Conservation (phyloP, 495 filamentous ascomycete genomes). For the Coniosporium apollinis region DNA sequence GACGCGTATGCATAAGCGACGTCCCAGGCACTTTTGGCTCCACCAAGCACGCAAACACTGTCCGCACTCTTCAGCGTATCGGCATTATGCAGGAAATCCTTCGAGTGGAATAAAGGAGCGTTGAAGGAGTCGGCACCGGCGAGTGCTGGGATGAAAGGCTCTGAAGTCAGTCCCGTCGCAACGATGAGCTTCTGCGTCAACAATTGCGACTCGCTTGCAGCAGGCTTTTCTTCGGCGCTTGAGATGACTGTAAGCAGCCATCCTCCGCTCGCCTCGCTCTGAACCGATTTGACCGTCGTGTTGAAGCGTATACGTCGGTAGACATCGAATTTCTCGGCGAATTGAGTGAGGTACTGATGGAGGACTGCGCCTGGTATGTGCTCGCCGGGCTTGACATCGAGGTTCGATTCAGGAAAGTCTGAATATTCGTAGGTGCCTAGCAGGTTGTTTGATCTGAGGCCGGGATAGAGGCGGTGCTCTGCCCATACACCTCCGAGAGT, state of each 20-base stretch:
- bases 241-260: constrained; percentile 26
- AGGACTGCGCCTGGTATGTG: constrained; percentile 54
- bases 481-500: constrained; percentile 57
- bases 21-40: constrained; percentile 64
- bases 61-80: constrained; percentile 11
- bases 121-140: constrained; percentile 33
- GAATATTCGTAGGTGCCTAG: constrained; percentile 12
- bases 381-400: constrained; percentile 41
- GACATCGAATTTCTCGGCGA: constrained; percentile 42
- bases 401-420: constrained; percentile 28
- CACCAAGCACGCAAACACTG: constrained; percentile 49
- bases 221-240: constrained; percentile 3
- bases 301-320: constrained; percentile 34
- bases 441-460: constrained; percentile 19
- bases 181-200: constrained; percentile 44
- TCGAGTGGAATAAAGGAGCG: constrained; percentile 46
- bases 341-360: constrained; percentile 48
- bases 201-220: constrained; percentile 13
- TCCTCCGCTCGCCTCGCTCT: constrained; percentile 25
- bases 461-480: constrained; percentile 15
- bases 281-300: constrained; percentile 34
- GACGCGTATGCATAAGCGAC: constrained; percentile 51
- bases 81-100: constrained; percentile 34
- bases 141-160: constrained; percentile 36
- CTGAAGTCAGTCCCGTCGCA: constrained; percentile 52